Evolutionary conservation across 805 yeast genomes (phyloP), one percentile per base, ranked within the genome.

Genomic region (Naumovozyma baii): DNA sequence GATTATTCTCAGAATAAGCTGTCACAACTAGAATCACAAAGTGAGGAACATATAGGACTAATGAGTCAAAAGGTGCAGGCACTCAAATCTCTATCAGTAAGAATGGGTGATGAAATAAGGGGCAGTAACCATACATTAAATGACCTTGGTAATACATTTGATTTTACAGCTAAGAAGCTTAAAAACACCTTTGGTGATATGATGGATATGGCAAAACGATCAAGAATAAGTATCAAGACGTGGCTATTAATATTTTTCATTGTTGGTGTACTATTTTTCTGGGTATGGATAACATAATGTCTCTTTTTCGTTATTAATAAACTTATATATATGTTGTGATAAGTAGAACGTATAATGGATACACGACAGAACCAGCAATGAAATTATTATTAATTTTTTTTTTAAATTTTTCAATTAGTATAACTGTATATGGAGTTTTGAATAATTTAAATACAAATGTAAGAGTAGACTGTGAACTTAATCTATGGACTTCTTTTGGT

Each of bases 51-150:
- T 38, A 55, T 76, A 47, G 66, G 68, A 17, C 61, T 69, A 2
- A 72, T 81, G 71, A 65, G 72, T 26, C 68, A 71, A 31, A 76
- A 74, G 46, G 68, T 81, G 16, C 60, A 66, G 36, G 65, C 74
- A 20, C 60, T 81, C 39, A 80, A 79, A 53, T 70, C 70, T 35
- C 58, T 79, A 18, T 69, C 81, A 2, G 36, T 69, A 34, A 69
- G 63, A 47, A 80, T 80, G 72, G 84, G 84, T 13, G 77, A 72
- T 42, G 83, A 80, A 53, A 81, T 80, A 31, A 68, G 72, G 29
- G 70, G 70, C 22, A 70, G 78, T 22, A 69, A 68, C 46, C 59
- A 68, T 38, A 59, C 74, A n/a, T 51, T 75, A 33, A 61, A 59
- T 28, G 57, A 61, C 17, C 50, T 75, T 33, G 64, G 66, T 5